Conservation (phyloP, 306 rosid species). For the Dalbergia cultrata region DNA sequence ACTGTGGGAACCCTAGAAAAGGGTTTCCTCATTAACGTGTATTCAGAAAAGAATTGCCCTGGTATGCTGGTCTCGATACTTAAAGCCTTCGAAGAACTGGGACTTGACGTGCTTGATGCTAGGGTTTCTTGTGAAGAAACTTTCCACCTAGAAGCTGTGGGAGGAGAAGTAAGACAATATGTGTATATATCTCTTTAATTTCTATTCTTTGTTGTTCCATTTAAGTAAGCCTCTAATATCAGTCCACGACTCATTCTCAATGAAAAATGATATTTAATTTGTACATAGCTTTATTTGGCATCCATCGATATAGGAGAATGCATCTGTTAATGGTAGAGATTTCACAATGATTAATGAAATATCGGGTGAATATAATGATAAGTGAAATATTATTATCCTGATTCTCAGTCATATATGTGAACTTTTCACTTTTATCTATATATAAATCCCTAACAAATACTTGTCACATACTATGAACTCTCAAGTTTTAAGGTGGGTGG, state of each 20-base stretch:
- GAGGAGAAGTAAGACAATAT: conserved; percentile 74
- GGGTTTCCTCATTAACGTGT: conserved; percentile 79
- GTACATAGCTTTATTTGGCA: too few relatives aligned
- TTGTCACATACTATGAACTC: too few relatives aligned
- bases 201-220: not conserved
- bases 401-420: too few relatives aligned
- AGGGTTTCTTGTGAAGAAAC: conserved; percentile 87
- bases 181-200: not conserved
- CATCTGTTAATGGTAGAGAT: too few relatives aligned
- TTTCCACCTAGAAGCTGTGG: conserved; percentile 82
- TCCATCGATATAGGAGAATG: too few relatives aligned
- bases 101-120: conserved; percentile 91
- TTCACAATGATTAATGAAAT: too few relatives aligned
- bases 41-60: conserved; percentile 69
- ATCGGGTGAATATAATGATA: too few relatives aligned
- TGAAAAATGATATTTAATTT: too few relatives aligned
- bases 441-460: too few relatives aligned
- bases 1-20: conserved; percentile 74
- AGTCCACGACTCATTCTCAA: not conserved
- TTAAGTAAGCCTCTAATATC: not conserved
- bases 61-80: conserved; percentile 77
- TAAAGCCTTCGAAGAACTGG: conserved; percentile 80
- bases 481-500: too few relatives aligned
- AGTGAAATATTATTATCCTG: too few relatives aligned
- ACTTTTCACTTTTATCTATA: too few relatives aligned